Base-by-base conservation (phyloP, 176 grass and related monocot genomes). In the Lolium rigidum region DNA sequence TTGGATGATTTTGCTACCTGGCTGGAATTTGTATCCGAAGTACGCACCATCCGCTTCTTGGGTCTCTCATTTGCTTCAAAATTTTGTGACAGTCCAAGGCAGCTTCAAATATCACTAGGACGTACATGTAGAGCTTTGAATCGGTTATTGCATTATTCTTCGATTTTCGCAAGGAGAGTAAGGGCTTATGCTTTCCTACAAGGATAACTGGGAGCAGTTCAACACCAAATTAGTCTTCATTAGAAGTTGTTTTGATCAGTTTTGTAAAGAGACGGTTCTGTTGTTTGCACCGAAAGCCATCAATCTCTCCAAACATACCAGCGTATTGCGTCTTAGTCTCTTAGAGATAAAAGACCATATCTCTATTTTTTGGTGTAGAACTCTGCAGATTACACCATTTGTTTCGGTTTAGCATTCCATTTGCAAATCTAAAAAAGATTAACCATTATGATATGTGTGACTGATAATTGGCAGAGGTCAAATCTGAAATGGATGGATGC, bases 401-500 rank as follows among this genome's bases (percentile, higher is more conserved):
- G 43, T 56, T 26, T 60, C 74, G 28, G 13, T 63, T 14, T 54
- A 70, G 7, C 72, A 35, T 82, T 74, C 6, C 38, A n/a, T 82
- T 80, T 61, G 18, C 8, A n/a, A 20, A 16, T 5, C 8, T 22
- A 55, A 1, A 41, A 9, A 0, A 12, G n/a, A 12, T 3, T 11
- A 14, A 80, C 63, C 22, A 5, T 68, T 47, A 52, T 68, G 15
- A 7, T 44, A 4, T 25, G 24, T 66, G 22, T 20, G 9, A 46
- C 12, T 52, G 0, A 64, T 83, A 3, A 17, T 56, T 75, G 57
- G 50, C 68, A 79, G 75, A 50, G 47, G 7, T 10, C 60, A 61
- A 80, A 67, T 50, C 10, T 35, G 61, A 51, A 84, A 67, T 76
- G 58, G 77, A 9, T 76, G 58, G 69, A 9, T 26, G 18, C 9